Evolutionary conservation across 2,329 filamentous ascomycete genomes (phyloP), one percentile per base, ranked within the genome.

Genomic region (Penicillium sp.): DNA sequence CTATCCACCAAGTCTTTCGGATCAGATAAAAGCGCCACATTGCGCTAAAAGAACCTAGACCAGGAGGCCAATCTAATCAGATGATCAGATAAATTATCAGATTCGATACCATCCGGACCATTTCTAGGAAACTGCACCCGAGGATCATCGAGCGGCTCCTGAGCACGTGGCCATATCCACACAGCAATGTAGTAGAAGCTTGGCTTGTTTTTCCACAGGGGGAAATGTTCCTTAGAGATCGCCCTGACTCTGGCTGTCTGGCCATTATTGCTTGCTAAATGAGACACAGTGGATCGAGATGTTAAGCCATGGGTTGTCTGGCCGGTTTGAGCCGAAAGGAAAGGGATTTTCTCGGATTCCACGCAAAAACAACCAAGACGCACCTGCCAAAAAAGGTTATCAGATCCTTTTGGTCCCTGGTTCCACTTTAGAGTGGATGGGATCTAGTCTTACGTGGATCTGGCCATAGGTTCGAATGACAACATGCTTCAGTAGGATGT

Each of bases 11-110:
- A 19, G n/a, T 26, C 5, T 4, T 28, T 40, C 36, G 43, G 50
- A 48, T 53, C 50, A 53, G 50, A 53, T 53, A 53, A 48, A 46
- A 41, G 8, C 36, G 43, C 50, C 50, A 33, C 50, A 17, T 6
- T 16, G 14, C 17, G 28, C 43, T 30, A 51, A 26, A 16, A 28
- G 5, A 14, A 33, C 11, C 28, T 5, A 22, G 19, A 14, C 26
- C 11, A 45, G 2, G 3, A 40, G 28, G 7, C 12, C 8, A 40
- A 53, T 53, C 50, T 53, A 41, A 53, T 53, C 43, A 48, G 50
- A 53, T 53, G 14, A 35, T 35, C 19, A 41, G 35, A 12, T 0
- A 38, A 53, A 33, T 28, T 33, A 33, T 38, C 35, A 35, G 22
- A 41, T 35, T 33, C 25, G 6, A 33, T 16, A 7, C 28, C 5